A percentile compares a stretch with the other conserved stretches of the same genome.
Evolutionary conservation across 768 basidiomycete species (phyloP).

Genomic region (Amanita rimosa): DNA sequence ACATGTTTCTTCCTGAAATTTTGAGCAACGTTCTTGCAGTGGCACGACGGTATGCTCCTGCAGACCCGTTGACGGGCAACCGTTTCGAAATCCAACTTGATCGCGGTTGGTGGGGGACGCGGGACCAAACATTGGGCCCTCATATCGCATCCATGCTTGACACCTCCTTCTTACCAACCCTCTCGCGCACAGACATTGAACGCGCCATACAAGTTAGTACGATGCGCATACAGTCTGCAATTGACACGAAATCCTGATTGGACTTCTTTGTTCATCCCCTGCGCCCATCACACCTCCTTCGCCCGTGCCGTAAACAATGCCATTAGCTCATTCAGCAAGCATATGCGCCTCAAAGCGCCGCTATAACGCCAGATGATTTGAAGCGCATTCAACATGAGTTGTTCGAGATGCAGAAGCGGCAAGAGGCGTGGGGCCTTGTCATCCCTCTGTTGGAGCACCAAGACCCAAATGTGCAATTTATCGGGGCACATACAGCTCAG

Average conservation of each 20-base stretch:
- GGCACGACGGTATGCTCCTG: too few relatives aligned
- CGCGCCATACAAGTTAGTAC: conserved; percentile 48
- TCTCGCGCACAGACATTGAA: conserved; percentile 41
- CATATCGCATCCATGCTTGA: conserved; percentile 14
- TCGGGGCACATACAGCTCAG: conserved; percentile 87
- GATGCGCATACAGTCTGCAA: conserved; percentile 12
- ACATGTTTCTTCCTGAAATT: too few relatives aligned
- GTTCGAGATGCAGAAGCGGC: conserved; percentile 64
- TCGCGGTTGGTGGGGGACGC: background rate
- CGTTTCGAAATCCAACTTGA: too few relatives aligned
- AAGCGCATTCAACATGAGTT: conserved; percentile 60
- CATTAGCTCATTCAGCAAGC: conserved; percentile 58
- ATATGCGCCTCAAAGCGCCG: conserved; percentile 38
- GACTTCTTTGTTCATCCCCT: conserved; percentile 6
- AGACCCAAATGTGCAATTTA: conserved; percentile 86
- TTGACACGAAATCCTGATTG: conserved; percentile 2
- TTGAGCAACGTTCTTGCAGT: too few relatives aligned
- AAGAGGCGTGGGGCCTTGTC: conserved; percentile 78
- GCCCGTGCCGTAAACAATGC: background rate
- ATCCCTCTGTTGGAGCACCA: conserved; percentile 60
- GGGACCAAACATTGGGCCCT: background rate
- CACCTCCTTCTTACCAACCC: conserved; percentile 38
- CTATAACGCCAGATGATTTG: conserved; percentile 44
- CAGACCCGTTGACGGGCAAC: too few relatives aligned
- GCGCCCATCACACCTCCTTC: conserved; percentile 5